phyloP scores from a whole-genome alignment of 176 grass and related monocot species.

The Ananas comosus region DNA sequence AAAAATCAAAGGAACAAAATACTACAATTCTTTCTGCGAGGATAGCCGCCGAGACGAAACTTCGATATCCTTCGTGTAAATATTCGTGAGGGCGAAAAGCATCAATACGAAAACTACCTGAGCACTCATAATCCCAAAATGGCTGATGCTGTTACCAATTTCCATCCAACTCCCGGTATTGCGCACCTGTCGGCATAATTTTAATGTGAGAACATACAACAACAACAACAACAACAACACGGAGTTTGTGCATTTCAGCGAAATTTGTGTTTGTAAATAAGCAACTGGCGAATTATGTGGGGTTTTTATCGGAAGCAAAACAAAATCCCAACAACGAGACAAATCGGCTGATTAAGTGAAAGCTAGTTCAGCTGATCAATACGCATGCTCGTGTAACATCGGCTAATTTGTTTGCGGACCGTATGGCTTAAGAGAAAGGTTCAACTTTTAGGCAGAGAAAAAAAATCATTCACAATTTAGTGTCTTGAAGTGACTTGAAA shows the following conservation, averaged over 20 bases:
- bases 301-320: too few relatives aligned
- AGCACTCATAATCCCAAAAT: conserved; percentile 87
- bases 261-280: background rate
- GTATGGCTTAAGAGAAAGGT: too few relatives aligned
- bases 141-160: conserved; percentile 93
- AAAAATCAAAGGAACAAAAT: conserved; percentile 9
- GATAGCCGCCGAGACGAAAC: conserved; percentile 37
- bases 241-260: background rate
- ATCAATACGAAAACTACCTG: conserved; percentile 93
- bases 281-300: too few relatives aligned
- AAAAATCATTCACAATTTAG: too few relatives aligned
- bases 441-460: too few relatives aligned
- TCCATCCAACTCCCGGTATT: conserved; percentile 99
- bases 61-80: conserved; percentile 83
- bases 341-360: too few relatives aligned
- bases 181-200: conserved; percentile 36
- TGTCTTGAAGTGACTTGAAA: too few relatives aligned
- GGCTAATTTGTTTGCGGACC: too few relatives aligned
- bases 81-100: conserved; percentile 85
- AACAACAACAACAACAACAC: background rate
- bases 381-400: too few relatives aligned
- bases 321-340: too few relatives aligned
- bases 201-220: too few relatives aligned
- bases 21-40: conserved; percentile 50
- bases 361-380: too few relatives aligned